A percentile compares a stretch with the other conserved stretches of the same genome.
These are phyloP conservation scores for Sporothrix inflata DNA, from an alignment of 2,329 filamentous ascomycete species.

Conservation along the genomic window DNA sequence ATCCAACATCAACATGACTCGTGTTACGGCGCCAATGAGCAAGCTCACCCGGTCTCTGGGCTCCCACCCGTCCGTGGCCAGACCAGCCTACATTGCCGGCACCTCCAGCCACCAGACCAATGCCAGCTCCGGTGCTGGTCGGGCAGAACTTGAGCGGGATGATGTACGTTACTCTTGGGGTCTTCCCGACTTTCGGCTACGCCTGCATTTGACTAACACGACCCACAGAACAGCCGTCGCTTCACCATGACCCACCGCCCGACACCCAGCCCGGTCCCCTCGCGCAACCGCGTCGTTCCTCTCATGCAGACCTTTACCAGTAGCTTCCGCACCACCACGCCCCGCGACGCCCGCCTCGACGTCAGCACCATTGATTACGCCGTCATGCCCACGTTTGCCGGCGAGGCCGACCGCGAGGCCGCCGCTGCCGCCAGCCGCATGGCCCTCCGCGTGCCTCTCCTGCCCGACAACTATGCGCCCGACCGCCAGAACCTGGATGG, in stretches of 20 bases:
- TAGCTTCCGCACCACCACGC: constrained; percentile 58
- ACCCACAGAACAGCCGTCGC: constrained; percentile 39
- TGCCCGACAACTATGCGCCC: constrained; percentile 61
- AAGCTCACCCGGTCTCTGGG: constrained; percentile 54
- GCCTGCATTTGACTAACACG: constrained; percentile 13
- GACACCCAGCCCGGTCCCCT: constrained; percentile 47
- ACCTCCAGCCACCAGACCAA: constrained; percentile 42
- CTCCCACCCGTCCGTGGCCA: constrained; percentile 46
- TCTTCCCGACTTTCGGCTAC: constrained; percentile 12
- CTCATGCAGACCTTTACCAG: constrained; percentile 70
- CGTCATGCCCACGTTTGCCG: constrained; percentile 51
- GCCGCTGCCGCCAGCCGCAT: constrained; percentile 27
- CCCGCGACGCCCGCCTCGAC: constrained; percentile 42
- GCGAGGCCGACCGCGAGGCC: constrained; percentile 39
- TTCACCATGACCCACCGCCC: constrained; percentile 55
- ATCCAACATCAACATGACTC: constrained; percentile 49
- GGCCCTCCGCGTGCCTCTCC: constrained; percentile 59
- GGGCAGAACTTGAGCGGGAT: constrained; percentile 47
- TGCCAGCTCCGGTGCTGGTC: constrained; percentile 49
- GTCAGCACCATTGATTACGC: constrained; percentile 54
- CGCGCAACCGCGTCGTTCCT: constrained; percentile 53
- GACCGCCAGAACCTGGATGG: constrained; percentile 48
- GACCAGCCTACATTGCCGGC: constrained; percentile 38
- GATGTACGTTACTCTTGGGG: constrained; percentile 44
- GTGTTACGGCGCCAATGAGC: constrained; percentile 53